Evolutionary conservation across 2,329 filamentous ascomycete genomes (phyloP).

Genomic region (Colletotrichum australisinense): DNA sequence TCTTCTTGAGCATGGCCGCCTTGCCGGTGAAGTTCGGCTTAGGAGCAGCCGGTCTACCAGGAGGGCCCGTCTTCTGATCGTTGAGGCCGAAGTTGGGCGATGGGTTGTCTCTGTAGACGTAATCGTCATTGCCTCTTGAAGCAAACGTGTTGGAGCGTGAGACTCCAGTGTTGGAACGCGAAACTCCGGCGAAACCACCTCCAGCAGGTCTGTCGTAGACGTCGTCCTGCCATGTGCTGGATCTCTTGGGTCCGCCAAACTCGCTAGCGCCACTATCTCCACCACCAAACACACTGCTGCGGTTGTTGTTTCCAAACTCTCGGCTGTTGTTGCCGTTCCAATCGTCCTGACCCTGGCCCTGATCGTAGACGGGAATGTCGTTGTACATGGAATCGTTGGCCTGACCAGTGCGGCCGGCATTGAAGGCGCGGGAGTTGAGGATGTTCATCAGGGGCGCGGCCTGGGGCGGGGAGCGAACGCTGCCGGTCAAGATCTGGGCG

Average conservation of each 20-base stretch:
- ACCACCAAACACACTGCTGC: constrained; percentile 50
- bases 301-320: constrained; percentile 62
- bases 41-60: constrained; percentile 84
- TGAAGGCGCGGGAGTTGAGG: constrained; percentile 87
- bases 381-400: constrained; percentile 85
- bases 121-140: constrained; percentile 58
- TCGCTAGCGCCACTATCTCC: constrained; percentile 52
- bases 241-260: constrained; percentile 68
- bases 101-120: constrained; percentile 63
- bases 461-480: constrained; percentile 80
- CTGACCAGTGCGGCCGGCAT: constrained; percentile 61
- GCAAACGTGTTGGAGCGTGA: constrained; percentile 65
- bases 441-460: constrained; percentile 87
- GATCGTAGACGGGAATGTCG: constrained; percentile 89
- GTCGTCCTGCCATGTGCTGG: constrained; percentile 81
- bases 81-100: constrained; percentile 37
- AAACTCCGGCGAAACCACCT: constrained; percentile 42
- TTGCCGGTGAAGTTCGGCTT: constrained; percentile 84
- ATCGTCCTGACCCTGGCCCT: constrained; percentile 82
- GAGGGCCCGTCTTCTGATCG: constrained; percentile 62
- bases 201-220: constrained; percentile 72
- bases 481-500: constrained; percentile 82
- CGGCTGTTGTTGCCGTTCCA: constrained; percentile 84
- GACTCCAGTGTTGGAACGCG: constrained; percentile 62
- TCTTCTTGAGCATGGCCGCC: constrained; percentile 67